Evolutionary conservation across 306 rosid genomes (phyloP).

Genomic region (Betula pendula): DNA sequence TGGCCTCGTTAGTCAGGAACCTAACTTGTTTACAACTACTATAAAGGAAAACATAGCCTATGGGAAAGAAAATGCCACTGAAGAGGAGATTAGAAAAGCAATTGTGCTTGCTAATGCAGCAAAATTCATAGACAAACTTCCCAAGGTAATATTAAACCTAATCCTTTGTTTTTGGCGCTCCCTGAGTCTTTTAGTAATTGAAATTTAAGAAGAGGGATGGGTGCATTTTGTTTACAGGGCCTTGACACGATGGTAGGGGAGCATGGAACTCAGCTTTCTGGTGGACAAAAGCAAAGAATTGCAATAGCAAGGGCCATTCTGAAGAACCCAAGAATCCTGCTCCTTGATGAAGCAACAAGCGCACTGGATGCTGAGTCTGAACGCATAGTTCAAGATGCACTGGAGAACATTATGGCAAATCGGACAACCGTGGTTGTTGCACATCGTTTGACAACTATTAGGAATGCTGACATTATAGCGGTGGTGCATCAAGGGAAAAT

Average conservation of each 20-base stretch:
- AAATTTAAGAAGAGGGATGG: neutral
- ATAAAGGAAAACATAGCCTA: constrained; percentile 75
- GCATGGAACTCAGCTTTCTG: constrained; percentile 89
- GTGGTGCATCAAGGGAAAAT: constrained; percentile 85
- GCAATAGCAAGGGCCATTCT: constrained; percentile 93
- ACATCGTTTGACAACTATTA: constrained; percentile 85
- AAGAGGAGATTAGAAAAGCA: constrained; percentile 60
- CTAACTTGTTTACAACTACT: constrained; percentile 58
- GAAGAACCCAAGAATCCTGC: constrained; percentile 84
- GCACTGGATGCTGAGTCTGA: constrained; percentile 91
- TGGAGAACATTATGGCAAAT: constrained; percentile 56
- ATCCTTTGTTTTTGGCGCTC: neutral
- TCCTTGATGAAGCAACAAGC: constrained; percentile 95
- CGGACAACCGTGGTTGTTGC: constrained; percentile 88
- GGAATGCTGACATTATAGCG: constrained; percentile 78
- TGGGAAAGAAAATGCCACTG: constrained; percentile 80
- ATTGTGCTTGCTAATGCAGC: constrained; percentile 82
- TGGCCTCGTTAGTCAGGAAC: constrained; percentile 93
- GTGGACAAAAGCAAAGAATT: constrained; percentile 96
- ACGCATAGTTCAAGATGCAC: constrained; percentile 86
- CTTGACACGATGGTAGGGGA: constrained; percentile 81
- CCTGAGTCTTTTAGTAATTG: neutral
- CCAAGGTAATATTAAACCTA: constrained; percentile 36
- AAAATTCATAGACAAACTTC: constrained; percentile 74
- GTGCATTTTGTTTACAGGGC: constrained; percentile 50